Conservation (phyloP, 768 basidiomycete species). For the Pleurotus cornucopiae region DNA sequence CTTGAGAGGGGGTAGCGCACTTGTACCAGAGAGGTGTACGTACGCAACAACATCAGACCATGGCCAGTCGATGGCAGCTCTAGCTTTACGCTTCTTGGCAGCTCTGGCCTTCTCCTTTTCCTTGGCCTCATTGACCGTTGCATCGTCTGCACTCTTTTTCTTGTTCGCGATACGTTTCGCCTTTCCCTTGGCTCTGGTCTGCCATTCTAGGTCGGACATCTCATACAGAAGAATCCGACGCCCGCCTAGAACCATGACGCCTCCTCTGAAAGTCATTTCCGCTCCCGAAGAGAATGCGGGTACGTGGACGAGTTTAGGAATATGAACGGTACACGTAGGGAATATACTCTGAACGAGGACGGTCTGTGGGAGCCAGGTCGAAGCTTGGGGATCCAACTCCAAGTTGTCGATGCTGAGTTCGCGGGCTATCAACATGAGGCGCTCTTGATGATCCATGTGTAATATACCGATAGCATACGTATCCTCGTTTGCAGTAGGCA, state of each 20-base stretch:
- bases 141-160: conserved; percentile 40
- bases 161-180: conserved; percentile 46
- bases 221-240: conserved; percentile 61
- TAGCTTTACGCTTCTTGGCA: conserved; percentile 48
- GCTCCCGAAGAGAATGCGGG: conserved; percentile 29
- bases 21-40: conserved; percentile 17
- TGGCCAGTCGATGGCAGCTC: conserved; percentile 64
- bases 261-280: conserved; percentile 46
- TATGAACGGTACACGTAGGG: conserved; percentile 33
- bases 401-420: conserved; percentile 44
- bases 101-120: conserved; percentile 58
- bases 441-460: conserved; percentile 56
- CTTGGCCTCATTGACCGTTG: conserved; percentile 40
- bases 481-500: conserved; percentile 36
- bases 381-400: conserved; percentile 47
- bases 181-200: conserved; percentile 53
- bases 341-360: conserved; percentile 46
- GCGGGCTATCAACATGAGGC: conserved; percentile 60
- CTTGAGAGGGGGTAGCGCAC: background rate
- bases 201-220: conserved; percentile 38
- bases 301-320: conserved; percentile 38
- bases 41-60: conserved; percentile 73
- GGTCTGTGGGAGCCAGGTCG: conserved; percentile 47
- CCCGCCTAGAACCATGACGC: conserved; percentile 68
- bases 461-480: conserved; percentile 61